These are phyloP conservation scores for Carpinus fangiana DNA, from an alignment of 306 rosid species.

Conservation along the genomic window DNA sequence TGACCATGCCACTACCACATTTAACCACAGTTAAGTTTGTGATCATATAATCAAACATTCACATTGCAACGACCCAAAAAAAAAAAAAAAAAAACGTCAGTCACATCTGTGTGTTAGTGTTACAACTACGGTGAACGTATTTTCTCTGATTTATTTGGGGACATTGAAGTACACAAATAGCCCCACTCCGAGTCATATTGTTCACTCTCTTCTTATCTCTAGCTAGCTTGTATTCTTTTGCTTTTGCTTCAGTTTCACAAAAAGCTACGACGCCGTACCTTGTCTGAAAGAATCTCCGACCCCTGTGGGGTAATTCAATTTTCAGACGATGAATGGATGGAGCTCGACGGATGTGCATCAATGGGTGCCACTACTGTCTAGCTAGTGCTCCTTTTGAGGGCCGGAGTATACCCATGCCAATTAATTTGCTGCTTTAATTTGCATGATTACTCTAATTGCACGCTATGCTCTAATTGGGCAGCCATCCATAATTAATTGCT, in stretches of 20 bases:
- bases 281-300: conserved; percentile 6
- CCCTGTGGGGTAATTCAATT: neutral
- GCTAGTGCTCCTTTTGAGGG: neutral
- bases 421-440: too few relatives aligned
- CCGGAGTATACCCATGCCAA: neutral
- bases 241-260: neutral
- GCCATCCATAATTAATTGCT: too few relatives aligned
- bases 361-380: neutral
- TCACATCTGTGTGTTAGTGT: too few relatives aligned
- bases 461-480: neutral
- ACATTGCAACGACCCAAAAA: neutral
- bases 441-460: neutral
- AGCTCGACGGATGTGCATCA: neutral
- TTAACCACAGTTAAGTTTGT: neutral
- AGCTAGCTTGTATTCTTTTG: neutral
- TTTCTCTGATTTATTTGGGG: neutral
- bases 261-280: neutral
- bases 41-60: neutral
- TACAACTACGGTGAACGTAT: too few relatives aligned
- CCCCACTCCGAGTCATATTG: conserved; percentile 16
- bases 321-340: neutral
- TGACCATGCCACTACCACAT: neutral
- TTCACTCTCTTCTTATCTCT: conserved; percentile 6
- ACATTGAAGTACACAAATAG: conserved; percentile 23
- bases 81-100: too few relatives aligned